Evolutionary conservation across 1,139 yeast genomes (phyloP).

Genomic region (Arxiozyma heterogenica): DNA sequence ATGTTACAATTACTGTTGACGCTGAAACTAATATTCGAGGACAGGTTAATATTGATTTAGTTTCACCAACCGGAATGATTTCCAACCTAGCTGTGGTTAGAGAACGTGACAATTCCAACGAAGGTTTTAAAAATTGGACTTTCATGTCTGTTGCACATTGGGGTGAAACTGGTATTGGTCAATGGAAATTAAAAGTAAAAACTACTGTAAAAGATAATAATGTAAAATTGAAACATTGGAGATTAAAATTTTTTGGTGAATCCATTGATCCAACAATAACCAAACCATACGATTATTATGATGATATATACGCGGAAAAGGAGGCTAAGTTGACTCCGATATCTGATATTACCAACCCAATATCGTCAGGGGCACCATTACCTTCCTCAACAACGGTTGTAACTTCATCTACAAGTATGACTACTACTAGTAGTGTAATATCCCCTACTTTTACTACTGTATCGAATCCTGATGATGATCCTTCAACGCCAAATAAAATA

Average conservation of each 20-base stretch:
- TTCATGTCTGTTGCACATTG: conserved; percentile 98
- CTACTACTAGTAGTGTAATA: background rate
- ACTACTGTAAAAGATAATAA: conserved; percentile 35
- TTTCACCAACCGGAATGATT: conserved; percentile 65
- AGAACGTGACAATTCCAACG: conserved; percentile 42
- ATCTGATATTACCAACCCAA: background rate
- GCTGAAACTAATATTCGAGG: conserved; percentile 65
- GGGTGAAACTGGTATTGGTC: conserved; percentile 82
- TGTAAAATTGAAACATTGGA: conserved; percentile 61
- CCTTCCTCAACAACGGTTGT: background rate
- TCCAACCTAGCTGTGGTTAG: conserved; percentile 75
- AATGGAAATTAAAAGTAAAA: conserved; percentile 66
- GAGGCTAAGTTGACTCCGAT: conserved; percentile 1
- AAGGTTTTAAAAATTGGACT: conserved; percentile 76
- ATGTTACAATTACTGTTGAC: conserved; percentile 72
- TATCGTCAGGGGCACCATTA: conserved; percentile 3
- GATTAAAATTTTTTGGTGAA: conserved; percentile 75
- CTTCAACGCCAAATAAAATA: conserved; percentile 15
- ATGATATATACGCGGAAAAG: conserved; percentile 36
- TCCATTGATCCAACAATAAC: conserved; percentile 55
- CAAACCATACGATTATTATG: conserved; percentile 33
- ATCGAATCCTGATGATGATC: background rate
- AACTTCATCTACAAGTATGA: background rate
- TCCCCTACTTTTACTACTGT: conserved; percentile 2
- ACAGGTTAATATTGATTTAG: conserved; percentile 50